Conservation (phyloP, 23 red algal genomes). For the Gracilaria domingensis region DNA sequence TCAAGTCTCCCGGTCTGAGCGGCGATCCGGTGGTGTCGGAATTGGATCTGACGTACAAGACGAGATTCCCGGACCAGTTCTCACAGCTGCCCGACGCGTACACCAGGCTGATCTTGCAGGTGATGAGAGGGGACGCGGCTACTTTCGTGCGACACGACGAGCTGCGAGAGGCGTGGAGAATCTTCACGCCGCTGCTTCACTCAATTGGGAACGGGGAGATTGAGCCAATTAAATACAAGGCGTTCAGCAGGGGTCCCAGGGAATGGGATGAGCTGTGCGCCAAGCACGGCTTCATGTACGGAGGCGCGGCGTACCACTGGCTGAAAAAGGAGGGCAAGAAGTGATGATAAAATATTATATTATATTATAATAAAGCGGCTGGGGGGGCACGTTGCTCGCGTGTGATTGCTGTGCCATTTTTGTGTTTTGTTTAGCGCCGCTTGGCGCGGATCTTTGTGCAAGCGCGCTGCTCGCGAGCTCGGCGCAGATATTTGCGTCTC, state of each 20-base stretch:
- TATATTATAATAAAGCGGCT: too few relatives aligned
- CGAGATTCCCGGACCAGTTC: constrained; percentile 76
- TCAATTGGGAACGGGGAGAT: constrained; percentile 71
- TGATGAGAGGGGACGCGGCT: constrained; percentile 77
- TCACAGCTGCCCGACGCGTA: constrained; percentile 86
- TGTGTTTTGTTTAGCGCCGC: background rate
- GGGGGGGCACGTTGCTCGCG: too few relatives aligned
- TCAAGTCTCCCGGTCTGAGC: constrained; percentile 82
- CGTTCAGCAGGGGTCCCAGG: constrained; percentile 74
- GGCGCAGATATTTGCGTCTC: background rate
- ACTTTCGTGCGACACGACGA: constrained; percentile 95
- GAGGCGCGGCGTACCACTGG: constrained; percentile 53
- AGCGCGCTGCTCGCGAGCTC: constrained; percentile 32
- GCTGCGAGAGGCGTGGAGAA: constrained; percentile 87
- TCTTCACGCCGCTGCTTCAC: constrained; percentile 89
- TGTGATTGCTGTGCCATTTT: background rate
- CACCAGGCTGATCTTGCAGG: constrained; percentile 86
- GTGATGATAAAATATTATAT: too few relatives aligned
- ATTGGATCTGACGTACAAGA: constrained; percentile 86
- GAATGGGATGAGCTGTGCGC: constrained; percentile 82
- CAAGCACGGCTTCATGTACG: constrained; percentile 70
- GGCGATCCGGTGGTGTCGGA: constrained; percentile 75
- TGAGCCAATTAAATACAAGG: constrained; percentile 84
- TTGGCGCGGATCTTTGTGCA: background rate
- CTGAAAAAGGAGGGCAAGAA: background rate